Evolutionary conservation across 1,284 basidiomycete genomes (phyloP), one percentile per base, ranked within the genome.

Genomic region (Apiotrichum akiyoshidainum): DNA sequence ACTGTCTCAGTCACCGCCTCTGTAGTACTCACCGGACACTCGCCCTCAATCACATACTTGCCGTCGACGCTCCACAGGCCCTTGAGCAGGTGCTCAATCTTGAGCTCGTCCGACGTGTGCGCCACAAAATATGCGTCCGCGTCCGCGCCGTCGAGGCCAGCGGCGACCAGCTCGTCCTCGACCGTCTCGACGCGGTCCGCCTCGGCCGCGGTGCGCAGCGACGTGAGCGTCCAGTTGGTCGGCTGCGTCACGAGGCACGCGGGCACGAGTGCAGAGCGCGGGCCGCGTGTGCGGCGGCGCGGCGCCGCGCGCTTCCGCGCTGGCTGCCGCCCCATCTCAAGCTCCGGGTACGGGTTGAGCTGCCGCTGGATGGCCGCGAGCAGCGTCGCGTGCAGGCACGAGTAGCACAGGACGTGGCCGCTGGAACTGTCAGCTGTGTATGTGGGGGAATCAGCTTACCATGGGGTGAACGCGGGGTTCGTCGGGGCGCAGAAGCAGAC

Each of bases 11-110:
- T n/a, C 19, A 34, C 16, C 13, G 6, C 34, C 33, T 37, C 26
- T n/a, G n/a, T 11, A 14, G 13, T 26, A 72, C 74, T 67, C 52
- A 76, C 74, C 19, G 74, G 74, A 67, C 74, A 76, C 52, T 76
- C 74, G 2, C 74, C 74, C 61, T 76, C 74, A n/a, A 75, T 65
- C 7, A 75, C 65, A 63, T 63, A 70, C 2, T 50, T 14, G 8
- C 46, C 57, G 3, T 65, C 64, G 1, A 76, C 41, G 37, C 59
- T 65, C 74, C 74, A 76, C 49, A 74, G 53, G 0, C 72, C 69
- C 39, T 66, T 69, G 26, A 76, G 55, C 19, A 63, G 59, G 41
- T 68, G 63, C 37, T 63, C 61, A n/a, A 69, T 60, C 22, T 57
- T 46, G 1, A 64, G 46, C 16, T 64, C 57, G 17, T 44, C 42